Evolutionary conservation across 768 basidiomycete genomes (phyloP), one percentile per base, ranked within the genome.

Genomic region (Leccinum incarnatum): DNA sequence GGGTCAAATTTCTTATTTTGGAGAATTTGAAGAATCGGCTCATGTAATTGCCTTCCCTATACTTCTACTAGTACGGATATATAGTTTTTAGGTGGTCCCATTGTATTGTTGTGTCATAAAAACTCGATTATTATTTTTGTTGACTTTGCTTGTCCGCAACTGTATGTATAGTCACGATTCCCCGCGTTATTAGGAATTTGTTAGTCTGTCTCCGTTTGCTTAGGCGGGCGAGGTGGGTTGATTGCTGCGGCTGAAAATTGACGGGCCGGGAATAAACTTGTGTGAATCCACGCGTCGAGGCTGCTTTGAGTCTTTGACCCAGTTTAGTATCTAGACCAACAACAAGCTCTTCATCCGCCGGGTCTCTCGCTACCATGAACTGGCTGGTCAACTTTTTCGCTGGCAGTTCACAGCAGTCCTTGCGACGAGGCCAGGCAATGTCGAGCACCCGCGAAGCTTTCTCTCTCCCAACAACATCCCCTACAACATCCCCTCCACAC

Each of bases 391-490:
- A 84, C 63, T 76, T 89, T 56, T 91, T 91, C 74, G 78, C 81
- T 21, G 69, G 79, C 54, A 79, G 81, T 62, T 72, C 72, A 51
- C 69, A 78, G 25, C 79, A 81, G 67, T 79, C 78, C 61, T 67
- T 78, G 34, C 76, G 84, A 58, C 81, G 80, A 69, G 81, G 82
- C 55, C 86, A 87, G 72, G 84, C 89, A 29, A 83, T 94, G 63
- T 84, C 83, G 32, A 85, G 84, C 15, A 95, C 93, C 6, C 84
- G 89, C 69, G 93, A 95, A 71, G 93, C 94, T 61, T 95, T 95
- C 75, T 89, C 90, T 51, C 79, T 96, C 34, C 90, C 91, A 48
- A 85, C 85, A 3, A 83, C 86, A 25, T 89, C 89, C 25, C 89
- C 89, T 15, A 76, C 76, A 55, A 76, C 76, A 56, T 76, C 79